These are phyloP conservation scores for Sarocladium brachiariae DNA, from an alignment of 2,329 filamentous ascomycete genomes.

Conservation along the genomic window DNA sequence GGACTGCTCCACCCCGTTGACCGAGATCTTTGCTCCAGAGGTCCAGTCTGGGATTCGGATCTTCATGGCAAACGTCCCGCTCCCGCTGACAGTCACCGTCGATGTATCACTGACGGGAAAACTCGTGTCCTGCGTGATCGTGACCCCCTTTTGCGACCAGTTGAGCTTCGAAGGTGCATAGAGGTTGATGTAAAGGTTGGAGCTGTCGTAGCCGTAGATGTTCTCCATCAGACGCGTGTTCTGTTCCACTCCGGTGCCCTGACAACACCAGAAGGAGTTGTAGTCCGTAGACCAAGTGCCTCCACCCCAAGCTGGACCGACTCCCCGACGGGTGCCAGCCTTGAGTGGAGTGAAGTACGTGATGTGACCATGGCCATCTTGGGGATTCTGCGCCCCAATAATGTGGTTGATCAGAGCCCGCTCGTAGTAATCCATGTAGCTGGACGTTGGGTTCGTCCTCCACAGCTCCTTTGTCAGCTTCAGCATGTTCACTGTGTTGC, in stretches of 20 bases:
- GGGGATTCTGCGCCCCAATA: conserved; percentile 40
- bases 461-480: conserved; percentile 46
- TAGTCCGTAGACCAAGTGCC: conserved; percentile 49
- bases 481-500: conserved; percentile 52
- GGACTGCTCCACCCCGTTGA: conserved; percentile 31
- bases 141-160: conserved; percentile 34
- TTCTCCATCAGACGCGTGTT: conserved; percentile 49
- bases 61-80: conserved; percentile 26
- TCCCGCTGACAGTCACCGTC: conserved; percentile 31
- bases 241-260: conserved; percentile 43
- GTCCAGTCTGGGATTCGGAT: conserved; percentile 45
- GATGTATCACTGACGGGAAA: conserved; percentile 35
- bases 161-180: conserved; percentile 38
- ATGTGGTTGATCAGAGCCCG: conserved; percentile 42
- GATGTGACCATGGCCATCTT: conserved; percentile 38
- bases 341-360: conserved; percentile 47
- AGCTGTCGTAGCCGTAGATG: conserved; percentile 40
- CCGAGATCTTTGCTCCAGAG: conserved; percentile 26
- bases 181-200: conserved; percentile 40
- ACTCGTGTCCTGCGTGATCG: conserved; percentile 34
- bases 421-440: conserved; percentile 49
- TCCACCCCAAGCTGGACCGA: conserved; percentile 46
- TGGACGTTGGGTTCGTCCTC: conserved; percentile 28
- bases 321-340: conserved; percentile 37
- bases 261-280: conserved; percentile 47